Conservation (phyloP, 2,329 filamentous ascomycete species). For the Colletotrichum spaethianum region DNA sequence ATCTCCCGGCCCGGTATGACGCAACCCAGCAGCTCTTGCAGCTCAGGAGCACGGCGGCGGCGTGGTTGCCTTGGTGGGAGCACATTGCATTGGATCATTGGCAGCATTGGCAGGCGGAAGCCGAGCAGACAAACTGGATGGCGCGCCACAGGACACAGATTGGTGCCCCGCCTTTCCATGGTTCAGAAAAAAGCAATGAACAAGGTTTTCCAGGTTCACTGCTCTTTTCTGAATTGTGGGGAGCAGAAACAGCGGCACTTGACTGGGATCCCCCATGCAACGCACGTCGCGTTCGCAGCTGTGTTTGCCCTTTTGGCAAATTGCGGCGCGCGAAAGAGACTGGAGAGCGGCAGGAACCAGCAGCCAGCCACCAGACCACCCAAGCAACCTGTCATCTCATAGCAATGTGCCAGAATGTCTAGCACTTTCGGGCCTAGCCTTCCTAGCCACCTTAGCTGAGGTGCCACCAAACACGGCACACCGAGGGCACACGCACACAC, state of each 20-base stretch:
- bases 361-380: slow-evolving; percentile 13
- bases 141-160: not conserved
- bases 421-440: slow-evolving; percentile 9
- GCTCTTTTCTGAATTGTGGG: slow-evolving; percentile 32
- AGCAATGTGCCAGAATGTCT: slow-evolving; percentile 20
- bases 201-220: slow-evolving; percentile 40
- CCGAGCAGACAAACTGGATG: slow-evolving; percentile 13
- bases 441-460: not conserved
- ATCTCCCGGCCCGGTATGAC: slow-evolving; percentile 37
- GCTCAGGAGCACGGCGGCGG: slow-evolving; percentile 16
- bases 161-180: slow-evolving; percentile 22
- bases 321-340: slow-evolving; percentile 13
- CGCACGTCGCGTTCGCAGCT: slow-evolving; percentile 12
- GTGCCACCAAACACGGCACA: slow-evolving; percentile 9
- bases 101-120: slow-evolving; percentile 25
- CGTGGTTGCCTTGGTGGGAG: slow-evolving; percentile 16
- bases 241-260: slow-evolving; percentile 22
- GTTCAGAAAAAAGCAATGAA: slow-evolving; percentile 29
- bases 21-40: slow-evolving; percentile 30
- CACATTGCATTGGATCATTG: slow-evolving; percentile 10
- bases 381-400: slow-evolving; percentile 8
- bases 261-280: slow-evolving; percentile 36
- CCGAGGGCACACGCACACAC: not conserved
- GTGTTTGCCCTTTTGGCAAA: slow-evolving; percentile 16
- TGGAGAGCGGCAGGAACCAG: slow-evolving; percentile 20